Evolutionary conservation across 441 rosid genomes (phyloP), one percentile per base, ranked within the genome.

Genomic region (Dalechampia spathulata): DNA sequence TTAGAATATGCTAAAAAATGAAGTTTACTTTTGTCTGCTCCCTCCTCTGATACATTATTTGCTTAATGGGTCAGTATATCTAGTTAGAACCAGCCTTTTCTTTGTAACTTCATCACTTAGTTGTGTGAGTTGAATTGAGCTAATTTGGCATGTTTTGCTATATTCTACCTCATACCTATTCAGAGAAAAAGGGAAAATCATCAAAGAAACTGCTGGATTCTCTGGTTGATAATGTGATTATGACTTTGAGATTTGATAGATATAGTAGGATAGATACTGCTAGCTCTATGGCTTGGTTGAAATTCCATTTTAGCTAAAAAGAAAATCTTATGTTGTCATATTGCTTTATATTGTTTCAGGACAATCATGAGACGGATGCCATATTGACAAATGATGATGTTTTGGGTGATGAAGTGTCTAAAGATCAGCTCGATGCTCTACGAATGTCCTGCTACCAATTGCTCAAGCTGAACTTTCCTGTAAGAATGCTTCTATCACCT

Each of bases 341-440:
- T 20, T 42, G 23, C 30, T 36, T 53, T 17, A 10, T 56, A 26
- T 50, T 20, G 23, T 71, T 76, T 60, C 81, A 85, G 96, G 95
- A 78, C 54, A 76, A 75, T 69, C 78, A 64, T 32, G 95, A 77
- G 64, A 59, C 67, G 41, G 83, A 79, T 61, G 79, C 60, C 14
- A 61, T 49, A 43, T 78, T 91, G 97, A 85, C 98, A 50, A 95
- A 91, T 82, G 98, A 95, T 79, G 98, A 95, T 69, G 67, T 90
- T 68, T 74, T 95, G 68, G 99, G 99, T 27, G 99, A 91, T 79
- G 96, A 90, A 73, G 80, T 95, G 69, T 97, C 98, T 60, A 49
- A 50, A 46, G 92, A 88, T 53, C 99, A 95, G 81, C 74, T 62
- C 72, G 79, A 77, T 68, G 67, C 62, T 28, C 53, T 86, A 70